Conservation (phyloP, 257 asterid genomes). For the Ocimum tenuiflorum region DNA sequence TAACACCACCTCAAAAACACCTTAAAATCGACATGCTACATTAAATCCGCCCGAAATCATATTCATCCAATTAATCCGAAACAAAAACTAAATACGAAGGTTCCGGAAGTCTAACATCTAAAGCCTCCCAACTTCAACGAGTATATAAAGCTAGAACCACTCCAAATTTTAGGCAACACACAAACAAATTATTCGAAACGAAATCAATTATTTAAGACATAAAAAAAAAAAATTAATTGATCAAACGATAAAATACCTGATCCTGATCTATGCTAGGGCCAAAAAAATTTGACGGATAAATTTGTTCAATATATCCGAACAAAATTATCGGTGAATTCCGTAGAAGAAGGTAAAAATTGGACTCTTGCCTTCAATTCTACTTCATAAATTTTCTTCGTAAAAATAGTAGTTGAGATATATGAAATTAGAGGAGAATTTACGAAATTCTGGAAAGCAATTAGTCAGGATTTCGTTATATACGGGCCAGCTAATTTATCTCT, state of each 20-base stretch:
- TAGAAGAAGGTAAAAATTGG: slow-evolving; percentile 4
- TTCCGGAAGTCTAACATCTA: background rate
- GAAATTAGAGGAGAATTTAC: slow-evolving; percentile 1
- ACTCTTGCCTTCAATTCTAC: slow-evolving; percentile 10
- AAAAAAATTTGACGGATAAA: background rate
- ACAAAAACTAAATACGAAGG: background rate
- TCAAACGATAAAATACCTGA: slow-evolving; percentile 24
- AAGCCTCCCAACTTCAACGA: slow-evolving; percentile 5
- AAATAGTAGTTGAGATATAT: slow-evolving; percentile 5
- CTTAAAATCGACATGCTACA: slow-evolving; percentile 7
- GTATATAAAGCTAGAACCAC: background rate
- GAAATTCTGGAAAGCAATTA: slow-evolving; percentile 2
- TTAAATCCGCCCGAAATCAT: slow-evolving; percentile 1
- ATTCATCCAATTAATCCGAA: background rate
- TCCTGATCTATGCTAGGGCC: slow-evolving; percentile 37
- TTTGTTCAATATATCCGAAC: background rate
- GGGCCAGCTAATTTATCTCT: slow-evolving; percentile 11
- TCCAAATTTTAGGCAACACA: background rate
- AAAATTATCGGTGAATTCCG: slow-evolving; percentile 12
- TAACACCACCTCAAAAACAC: slow-evolving; percentile 12
- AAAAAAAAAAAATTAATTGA: background rate
- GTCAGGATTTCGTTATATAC: background rate
- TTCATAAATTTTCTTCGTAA: slow-evolving; percentile 9
- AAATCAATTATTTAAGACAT: slow-evolving; percentile 1
- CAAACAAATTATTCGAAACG: background rate